A percentile compares a stretch with the other conserved stretches of the same genome.
Evolutionary conservation across 139 green algal genomes (phyloP).

Genomic region (Chlamydomonas incerta): DNA sequence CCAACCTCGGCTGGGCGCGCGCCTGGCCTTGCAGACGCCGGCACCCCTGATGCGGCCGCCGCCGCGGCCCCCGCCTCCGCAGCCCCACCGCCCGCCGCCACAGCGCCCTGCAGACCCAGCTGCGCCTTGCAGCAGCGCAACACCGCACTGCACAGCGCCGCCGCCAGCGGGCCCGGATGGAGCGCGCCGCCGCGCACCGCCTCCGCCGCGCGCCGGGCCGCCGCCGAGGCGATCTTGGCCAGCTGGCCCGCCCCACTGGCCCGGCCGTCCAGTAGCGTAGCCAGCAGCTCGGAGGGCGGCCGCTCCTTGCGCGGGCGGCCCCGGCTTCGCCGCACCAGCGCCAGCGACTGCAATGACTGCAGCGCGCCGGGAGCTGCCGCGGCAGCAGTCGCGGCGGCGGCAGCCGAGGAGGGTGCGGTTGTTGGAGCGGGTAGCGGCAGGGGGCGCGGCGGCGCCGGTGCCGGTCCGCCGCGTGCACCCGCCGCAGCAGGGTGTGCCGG

Average conservation of each 20-base stretch:
- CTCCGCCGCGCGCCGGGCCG: slow-evolving; percentile 1
- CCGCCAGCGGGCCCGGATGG: not conserved
- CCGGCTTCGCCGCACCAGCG: not conserved
- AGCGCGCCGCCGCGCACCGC: not conserved
- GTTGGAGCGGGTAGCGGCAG: not conserved
- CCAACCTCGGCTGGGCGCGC: no score
- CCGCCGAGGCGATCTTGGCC: not conserved
- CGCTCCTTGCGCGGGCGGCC: slow-evolving; percentile 20
- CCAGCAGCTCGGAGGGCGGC: not conserved
- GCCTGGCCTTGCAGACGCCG: not conserved
- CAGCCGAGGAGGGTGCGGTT: no score
- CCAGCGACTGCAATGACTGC: no score
- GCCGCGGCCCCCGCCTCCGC: not conserved
- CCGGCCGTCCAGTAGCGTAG: slow-evolving; percentile 10
- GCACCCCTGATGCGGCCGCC: no score
- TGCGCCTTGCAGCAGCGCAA: not conserved
- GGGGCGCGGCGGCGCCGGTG: no score
- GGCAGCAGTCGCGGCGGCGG: no score
- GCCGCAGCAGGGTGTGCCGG: no score
- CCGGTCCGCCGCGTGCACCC: no score
- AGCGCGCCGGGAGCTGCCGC: no score
- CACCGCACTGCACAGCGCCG: not conserved
- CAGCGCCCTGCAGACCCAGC: not conserved
- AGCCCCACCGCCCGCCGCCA: not conserved
- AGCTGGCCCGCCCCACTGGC: not conserved